Evolutionary conservation across 768 basidiomycete genomes (phyloP), one percentile per base, ranked within the genome.

Genomic region (Lentinula sp.): DNA sequence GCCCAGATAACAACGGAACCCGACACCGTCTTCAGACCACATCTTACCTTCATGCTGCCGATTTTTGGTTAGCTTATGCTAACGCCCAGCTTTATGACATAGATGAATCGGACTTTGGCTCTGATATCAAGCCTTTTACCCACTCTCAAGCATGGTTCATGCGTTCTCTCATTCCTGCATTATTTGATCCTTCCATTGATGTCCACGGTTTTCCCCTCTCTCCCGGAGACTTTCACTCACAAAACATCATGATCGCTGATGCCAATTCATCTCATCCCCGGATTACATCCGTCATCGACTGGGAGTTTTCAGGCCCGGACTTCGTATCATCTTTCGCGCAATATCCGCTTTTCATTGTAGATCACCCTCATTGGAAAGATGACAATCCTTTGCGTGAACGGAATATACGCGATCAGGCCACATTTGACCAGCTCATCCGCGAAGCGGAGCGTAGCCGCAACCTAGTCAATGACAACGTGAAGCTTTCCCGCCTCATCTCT

Each of bases 171-270:
- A 52, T 52, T 20, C 59, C 59, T 51, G 59, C 33, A 16, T 33
- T 60, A 23, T 66, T 50, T 49, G 63, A 66, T 59, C 56, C 65
- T 36, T 41, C 52, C 42, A 23, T 62, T 56, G 65, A 64, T 35
- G 16, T 16, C 20, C 18, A 51, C 42, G 66, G 66, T 6, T 64
- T 36, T 55, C 66, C 61, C 4, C 63, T 67, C 16, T 57, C 42
- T 58, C 66, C 61, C 37, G 66, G 65, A 41, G 63, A 67, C 46
- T 67, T 67, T 51, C 66, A 67, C 52, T 67, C 66, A 8, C 63
- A 67, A 60, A 67, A 67, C 32, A 66, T 66, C 59, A 59, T 67
- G 65, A 54, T 63, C 33, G 50, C 49, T 32, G 61, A 67, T 42
- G 32, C 13, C 36, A 39, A 39, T 18, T 54, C 53, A 20, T 54